Evolutionary conservation across 495 filamentous ascomycete genomes (phyloP).

Genomic region (Parathielavia hyrcaniae): DNA sequence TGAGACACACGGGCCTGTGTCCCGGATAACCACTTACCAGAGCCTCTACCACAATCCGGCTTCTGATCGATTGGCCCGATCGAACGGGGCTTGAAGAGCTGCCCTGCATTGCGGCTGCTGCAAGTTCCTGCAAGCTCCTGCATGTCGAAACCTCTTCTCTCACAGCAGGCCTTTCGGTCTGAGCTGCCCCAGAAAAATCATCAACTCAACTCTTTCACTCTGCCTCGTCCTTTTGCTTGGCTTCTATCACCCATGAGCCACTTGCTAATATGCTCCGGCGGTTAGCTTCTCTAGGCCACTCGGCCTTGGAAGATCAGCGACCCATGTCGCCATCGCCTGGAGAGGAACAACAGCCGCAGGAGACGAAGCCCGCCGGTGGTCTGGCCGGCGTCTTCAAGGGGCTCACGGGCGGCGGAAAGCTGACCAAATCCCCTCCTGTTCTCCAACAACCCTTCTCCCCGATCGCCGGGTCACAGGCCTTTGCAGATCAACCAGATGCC

Average conservation of each 20-base stretch:
- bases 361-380: slow-evolving; percentile 43
- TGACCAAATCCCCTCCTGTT: slow-evolving; percentile 40
- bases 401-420: slow-evolving; percentile 43
- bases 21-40: slow-evolving; percentile 1
- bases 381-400: slow-evolving; percentile 53
- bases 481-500: slow-evolving; percentile 33
- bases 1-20: slow-evolving; percentile 4
- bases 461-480: slow-evolving; percentile 17
- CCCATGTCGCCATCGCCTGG: slow-evolving; percentile 53
- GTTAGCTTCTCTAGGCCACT: slow-evolving; percentile 42
- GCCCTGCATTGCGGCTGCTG: slow-evolving; percentile 35
- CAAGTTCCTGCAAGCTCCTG: slow-evolving; percentile 29
- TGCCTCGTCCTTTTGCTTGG: background rate
- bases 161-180: slow-evolving; percentile 15
- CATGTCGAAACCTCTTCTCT: slow-evolving; percentile 17
- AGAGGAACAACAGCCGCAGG: slow-evolving; percentile 47
- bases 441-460: slow-evolving; percentile 24
- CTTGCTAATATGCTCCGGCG: slow-evolving; percentile 43
- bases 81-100: slow-evolving; percentile 15
- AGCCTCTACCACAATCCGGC: slow-evolving; percentile 7
- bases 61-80: slow-evolving; percentile 3
- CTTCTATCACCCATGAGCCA: slow-evolving; percentile 8
- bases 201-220: background rate
- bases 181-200: slow-evolving; percentile 19
- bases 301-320: slow-evolving; percentile 36